A percentile compares a stretch with the other conserved stretches of the same genome.
Evolutionary conservation across 306 rosid species (phyloP).

Genomic region (Spatholobus suberectus): DNA sequence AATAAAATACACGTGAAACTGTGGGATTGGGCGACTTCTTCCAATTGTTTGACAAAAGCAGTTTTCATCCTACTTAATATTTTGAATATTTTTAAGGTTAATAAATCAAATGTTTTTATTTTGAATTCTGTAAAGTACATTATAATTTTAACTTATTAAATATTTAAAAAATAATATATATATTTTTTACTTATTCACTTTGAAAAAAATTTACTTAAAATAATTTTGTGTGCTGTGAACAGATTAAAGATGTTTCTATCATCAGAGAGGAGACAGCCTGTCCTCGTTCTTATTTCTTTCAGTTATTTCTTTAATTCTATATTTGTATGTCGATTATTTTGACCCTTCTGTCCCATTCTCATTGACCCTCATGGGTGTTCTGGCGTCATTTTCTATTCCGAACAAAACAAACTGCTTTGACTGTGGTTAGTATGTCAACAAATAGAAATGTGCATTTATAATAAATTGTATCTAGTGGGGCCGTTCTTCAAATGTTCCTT

Average conservation of each 20-base stretch:
- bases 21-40: conserved; percentile 9
- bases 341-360: not conserved
- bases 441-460: conserved; percentile 21
- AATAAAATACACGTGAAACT: conserved; percentile 32
- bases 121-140: not conserved
- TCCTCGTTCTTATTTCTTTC: not conserved
- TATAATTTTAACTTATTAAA: not conserved
- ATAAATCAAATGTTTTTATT: not conserved
- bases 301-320: not conserved
- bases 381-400: not conserved
- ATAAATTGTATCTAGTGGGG: not conserved
- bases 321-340: not conserved
- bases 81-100: not conserved
- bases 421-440: conserved; percentile 29
- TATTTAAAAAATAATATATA: not conserved
- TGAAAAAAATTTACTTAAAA: not conserved
- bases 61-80: not conserved
- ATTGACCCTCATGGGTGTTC: not conserved
- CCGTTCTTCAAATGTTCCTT: conserved; percentile 30
- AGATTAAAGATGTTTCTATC: not conserved
- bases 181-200: not conserved
- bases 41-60: not conserved
- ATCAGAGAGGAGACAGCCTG: not conserved
- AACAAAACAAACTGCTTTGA: conserved; percentile 30
- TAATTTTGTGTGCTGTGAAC: not conserved